phyloP scores from a whole-genome alignment of 2,329 filamentous ascomycete species.

The Xylariomycetidae sp. region DNA sequence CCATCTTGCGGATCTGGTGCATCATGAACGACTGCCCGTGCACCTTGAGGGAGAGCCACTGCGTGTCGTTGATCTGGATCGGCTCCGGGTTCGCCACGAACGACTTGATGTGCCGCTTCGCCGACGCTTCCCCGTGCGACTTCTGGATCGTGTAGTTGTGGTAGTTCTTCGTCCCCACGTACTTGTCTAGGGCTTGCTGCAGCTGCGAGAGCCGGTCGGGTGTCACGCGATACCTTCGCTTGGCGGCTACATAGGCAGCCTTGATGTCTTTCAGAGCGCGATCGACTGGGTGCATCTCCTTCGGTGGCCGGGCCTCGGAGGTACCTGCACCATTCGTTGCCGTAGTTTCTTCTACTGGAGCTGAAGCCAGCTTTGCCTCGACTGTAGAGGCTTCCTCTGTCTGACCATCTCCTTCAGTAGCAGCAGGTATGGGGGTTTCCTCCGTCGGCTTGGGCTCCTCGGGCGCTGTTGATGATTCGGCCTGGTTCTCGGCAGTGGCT shows the following conservation, averaged over 20 bases:
- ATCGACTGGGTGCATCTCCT: constrained; percentile 49
- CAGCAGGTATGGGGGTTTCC: constrained; percentile 3
- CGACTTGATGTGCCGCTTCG: constrained; percentile 86
- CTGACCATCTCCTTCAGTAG: constrained; percentile 3
- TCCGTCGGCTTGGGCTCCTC: too few species aligned
- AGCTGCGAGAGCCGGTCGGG: constrained; percentile 65
- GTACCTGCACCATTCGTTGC: constrained; percentile 8
- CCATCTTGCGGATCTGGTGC: constrained; percentile 99
- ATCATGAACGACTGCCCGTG: constrained; percentile 99
- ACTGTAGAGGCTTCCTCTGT: constrained; percentile 4
- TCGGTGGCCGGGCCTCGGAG: constrained; percentile 25
- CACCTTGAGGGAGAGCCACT: constrained; percentile 94
- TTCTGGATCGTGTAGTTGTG: constrained; percentile 98
- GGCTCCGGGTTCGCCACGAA: constrained; percentile 73
- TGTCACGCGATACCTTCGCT: constrained; percentile 78
- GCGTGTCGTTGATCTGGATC: constrained; percentile 81
- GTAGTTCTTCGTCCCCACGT: constrained; percentile 82
- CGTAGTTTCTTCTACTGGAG: constrained; percentile 14
- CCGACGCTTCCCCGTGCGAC: constrained; percentile 69
- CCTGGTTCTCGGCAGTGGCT: constrained; percentile 9
- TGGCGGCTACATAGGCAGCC: constrained; percentile 72
- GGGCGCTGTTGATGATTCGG: too few species aligned
- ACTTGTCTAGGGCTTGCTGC: constrained; percentile 67
- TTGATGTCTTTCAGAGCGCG: constrained; percentile 69
- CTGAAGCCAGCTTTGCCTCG: constrained; percentile 18